A percentile compares a stretch with the other conserved stretches of the same genome.
These are phyloP conservation scores for Porcisia hertigi DNA, from an alignment of 208 protist genomes.

Conservation along the genomic window DNA sequence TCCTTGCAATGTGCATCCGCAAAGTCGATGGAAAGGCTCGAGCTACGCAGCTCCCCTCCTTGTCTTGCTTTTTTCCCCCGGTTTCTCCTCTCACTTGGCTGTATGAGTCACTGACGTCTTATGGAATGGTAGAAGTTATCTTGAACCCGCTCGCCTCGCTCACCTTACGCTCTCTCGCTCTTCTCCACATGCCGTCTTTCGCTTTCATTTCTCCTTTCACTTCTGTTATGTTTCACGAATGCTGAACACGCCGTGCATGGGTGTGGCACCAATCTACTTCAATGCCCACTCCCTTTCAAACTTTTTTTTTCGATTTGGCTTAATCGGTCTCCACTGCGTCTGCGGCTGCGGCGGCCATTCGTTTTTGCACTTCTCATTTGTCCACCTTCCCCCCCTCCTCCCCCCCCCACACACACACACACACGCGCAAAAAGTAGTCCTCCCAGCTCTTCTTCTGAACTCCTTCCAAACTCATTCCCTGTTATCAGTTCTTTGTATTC, in stretches of 20 bases:
- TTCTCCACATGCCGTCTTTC: neutral
- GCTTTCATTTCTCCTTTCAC: conserved; percentile 4
- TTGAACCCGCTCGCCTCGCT: neutral
- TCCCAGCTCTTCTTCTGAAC: too few relatives aligned
- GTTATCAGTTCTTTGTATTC: neutral
- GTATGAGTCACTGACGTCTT: neutral
- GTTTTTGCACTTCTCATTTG: neutral
- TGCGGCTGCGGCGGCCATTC: neutral
- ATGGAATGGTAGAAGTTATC: neutral
- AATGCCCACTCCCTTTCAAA: neutral
- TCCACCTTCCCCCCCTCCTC: neutral
- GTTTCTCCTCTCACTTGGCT: neutral
- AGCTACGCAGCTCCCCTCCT: neutral
- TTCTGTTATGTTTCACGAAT: neutral
- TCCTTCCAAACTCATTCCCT: neutral
- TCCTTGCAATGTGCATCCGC: neutral
- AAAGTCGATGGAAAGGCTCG: neutral
- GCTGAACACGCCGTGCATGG: neutral
- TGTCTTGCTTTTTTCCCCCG: conserved; percentile 2
- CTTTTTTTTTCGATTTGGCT: conserved; percentile 13
- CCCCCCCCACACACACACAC: too few relatives aligned
- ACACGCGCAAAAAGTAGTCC: neutral
- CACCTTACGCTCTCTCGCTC: neutral
- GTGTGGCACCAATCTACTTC: neutral
- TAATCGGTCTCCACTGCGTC: neutral